Evolutionary conservation across 2,329 filamentous ascomycete species (phyloP).

Genomic region (Pseudocercospora fuligena): DNA sequence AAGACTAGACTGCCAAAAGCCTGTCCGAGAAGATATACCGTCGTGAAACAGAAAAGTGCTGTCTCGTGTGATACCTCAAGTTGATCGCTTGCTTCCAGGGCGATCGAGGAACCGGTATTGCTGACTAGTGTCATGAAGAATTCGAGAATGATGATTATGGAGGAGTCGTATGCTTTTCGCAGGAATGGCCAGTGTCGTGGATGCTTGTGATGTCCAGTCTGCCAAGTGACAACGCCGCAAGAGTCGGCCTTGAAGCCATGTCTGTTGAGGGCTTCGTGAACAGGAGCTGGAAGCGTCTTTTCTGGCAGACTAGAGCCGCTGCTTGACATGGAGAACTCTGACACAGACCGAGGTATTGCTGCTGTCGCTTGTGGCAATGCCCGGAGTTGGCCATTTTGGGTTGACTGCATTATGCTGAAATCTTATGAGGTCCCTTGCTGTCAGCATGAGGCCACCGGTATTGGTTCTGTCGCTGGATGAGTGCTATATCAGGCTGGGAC

Average conservation of each 20-base stretch:
- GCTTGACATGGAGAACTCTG: background rate
- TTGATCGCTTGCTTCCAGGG: slow-evolving; percentile 22
- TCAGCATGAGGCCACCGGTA: background rate
- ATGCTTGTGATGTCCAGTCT: slow-evolving; percentile 23
- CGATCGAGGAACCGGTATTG: slow-evolving; percentile 30
- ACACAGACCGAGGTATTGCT: background rate
- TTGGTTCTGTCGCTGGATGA: background rate
- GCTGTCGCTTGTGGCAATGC: background rate
- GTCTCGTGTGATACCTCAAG: slow-evolving; percentile 23
- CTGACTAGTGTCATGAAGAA: slow-evolving; percentile 30
- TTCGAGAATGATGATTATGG: slow-evolving; percentile 28
- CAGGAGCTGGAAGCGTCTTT: slow-evolving; percentile 1
- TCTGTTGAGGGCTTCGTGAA: background rate
- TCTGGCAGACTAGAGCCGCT: background rate
- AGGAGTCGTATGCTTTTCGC: slow-evolving; percentile 25
- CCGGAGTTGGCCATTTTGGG: background rate
- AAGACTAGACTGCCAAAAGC: slow-evolving; percentile 47
- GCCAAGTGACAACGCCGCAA: slow-evolving; percentile 28
- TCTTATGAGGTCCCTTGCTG: background rate
- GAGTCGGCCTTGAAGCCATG: slow-evolving; percentile 15
- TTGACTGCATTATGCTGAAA: background rate
- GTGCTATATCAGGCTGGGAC: background rate
- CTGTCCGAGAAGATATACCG: slow-evolving; percentile 31
- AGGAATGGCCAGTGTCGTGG: slow-evolving; percentile 25
- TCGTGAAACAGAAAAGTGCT: slow-evolving; percentile 31